These are phyloP conservation scores for Hirsutella minnesotensis DNA, from an alignment of 2,329 filamentous ascomycete species.

Conservation along the genomic window DNA sequence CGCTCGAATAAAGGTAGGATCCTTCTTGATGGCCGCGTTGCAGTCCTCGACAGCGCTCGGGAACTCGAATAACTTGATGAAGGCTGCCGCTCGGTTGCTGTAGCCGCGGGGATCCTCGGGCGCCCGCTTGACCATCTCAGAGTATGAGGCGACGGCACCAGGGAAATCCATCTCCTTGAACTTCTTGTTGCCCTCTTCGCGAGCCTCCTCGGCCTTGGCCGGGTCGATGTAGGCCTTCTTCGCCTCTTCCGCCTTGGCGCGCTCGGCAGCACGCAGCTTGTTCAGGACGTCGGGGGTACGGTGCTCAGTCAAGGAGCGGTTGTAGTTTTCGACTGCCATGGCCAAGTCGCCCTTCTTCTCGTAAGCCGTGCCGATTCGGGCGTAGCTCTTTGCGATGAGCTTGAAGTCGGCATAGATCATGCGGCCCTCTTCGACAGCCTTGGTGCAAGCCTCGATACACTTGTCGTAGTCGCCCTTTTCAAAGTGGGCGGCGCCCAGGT, in stretches of 20 bases:
- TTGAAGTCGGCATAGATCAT: conserved; percentile 93
- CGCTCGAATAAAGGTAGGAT: conserved; percentile 84
- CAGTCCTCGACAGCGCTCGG: conserved; percentile 89
- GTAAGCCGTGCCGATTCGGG: conserved; percentile 85
- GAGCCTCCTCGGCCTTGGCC: conserved; percentile 85
- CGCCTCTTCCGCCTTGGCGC: conserved; percentile 65
- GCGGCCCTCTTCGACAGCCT: conserved; percentile 83
- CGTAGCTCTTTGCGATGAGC: conserved; percentile 95
- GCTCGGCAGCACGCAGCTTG: conserved; percentile 87
- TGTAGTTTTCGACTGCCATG: conserved; percentile 78
- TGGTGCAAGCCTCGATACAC: conserved; percentile 74
- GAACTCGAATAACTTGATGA: conserved; percentile 94
- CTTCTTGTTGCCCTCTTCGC: conserved; percentile 87
- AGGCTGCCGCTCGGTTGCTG: conserved; percentile 92
- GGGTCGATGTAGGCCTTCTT: conserved; percentile 79
- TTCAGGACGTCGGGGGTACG: conserved; percentile 86
- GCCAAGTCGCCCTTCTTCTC: conserved; percentile 77
- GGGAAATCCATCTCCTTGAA: conserved; percentile 98
- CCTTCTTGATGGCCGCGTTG: conserved; percentile 79
- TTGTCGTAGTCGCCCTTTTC: conserved; percentile 92
- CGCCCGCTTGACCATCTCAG: conserved; percentile 91
- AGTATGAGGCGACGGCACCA: conserved; percentile 84
- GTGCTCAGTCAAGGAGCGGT: conserved; percentile 91
- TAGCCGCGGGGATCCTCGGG: conserved; percentile 89
- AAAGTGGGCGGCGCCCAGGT: conserved; percentile 84